A percentile compares a stretch with the other conserved stretches of the same genome.
Conservation (phyloP, 1,139 yeast genomes). For the Pneumocystis jirovecii region DNA sequence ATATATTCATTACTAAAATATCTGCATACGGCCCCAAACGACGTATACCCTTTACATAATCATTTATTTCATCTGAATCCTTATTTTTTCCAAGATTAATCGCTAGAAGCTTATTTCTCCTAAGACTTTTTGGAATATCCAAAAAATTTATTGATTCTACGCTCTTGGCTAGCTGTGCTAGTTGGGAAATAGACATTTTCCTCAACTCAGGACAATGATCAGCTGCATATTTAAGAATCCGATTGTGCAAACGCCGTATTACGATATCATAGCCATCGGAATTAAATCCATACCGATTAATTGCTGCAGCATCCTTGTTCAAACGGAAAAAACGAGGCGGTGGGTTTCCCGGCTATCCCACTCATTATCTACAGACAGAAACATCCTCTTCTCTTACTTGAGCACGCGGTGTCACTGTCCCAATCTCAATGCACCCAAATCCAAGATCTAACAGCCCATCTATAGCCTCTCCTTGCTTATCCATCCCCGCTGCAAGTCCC, state of each 20-base stretch:
- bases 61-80: conserved; percentile 75
- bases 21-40: conserved; percentile 75
- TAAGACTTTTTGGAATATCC: conserved; percentile 37
- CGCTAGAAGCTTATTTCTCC: conserved; percentile 53
- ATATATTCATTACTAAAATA: conserved; percentile 78
- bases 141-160: conserved; percentile 8
- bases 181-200: not conserved
- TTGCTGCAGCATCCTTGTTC: conserved; percentile 73
- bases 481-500: conserved; percentile 93
- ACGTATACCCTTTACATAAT: conserved; percentile 71
- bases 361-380: not conserved
- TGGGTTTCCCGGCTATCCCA: conserved; percentile 75
- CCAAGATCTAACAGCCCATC: conserved; percentile 68
- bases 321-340: conserved; percentile 78
- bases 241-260: conserved; percentile 43
- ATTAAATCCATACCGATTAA: conserved; percentile 88
- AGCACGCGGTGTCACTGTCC: conserved; percentile 81
- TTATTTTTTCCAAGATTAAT: conserved; percentile 86
- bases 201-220: not conserved
- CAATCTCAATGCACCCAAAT: conserved; percentile 81
- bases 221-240: conserved; percentile 35
- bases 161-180: not conserved
- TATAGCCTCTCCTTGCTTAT: conserved; percentile 87
- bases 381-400: not conserved
- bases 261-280: conserved; percentile 76